phyloP scores from a whole-genome alignment of 345 rosid species.

The Nasturtium officinale region DNA sequence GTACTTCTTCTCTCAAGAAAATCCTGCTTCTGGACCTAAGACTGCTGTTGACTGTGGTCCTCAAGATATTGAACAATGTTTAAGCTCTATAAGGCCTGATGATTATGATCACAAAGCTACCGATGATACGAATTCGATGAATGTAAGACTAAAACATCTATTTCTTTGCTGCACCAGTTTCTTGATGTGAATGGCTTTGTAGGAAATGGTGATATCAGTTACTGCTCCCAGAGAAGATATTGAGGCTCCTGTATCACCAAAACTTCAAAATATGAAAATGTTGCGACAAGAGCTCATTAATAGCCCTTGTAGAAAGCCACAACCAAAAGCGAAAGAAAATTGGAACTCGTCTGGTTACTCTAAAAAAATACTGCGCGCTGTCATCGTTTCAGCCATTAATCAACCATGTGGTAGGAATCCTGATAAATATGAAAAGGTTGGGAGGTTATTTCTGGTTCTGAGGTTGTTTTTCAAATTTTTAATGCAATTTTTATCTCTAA shows the following conservation, averaged over 20 bases:
- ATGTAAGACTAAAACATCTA: constrained; percentile 29
- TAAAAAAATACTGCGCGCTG: constrained; percentile 30
- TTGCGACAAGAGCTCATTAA: constrained; percentile 27
- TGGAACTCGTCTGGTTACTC: constrained; percentile 27
- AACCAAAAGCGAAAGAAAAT: constrained; percentile 6
- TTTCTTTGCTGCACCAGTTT: constrained; percentile 6
- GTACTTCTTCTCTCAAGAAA: constrained; percentile 17
- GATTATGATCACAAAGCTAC: constrained; percentile 9
- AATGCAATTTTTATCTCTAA: constrained; percentile 19
- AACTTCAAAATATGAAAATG: constrained; percentile 11
- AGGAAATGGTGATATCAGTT: constrained; percentile 31
- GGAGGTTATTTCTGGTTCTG: constrained; percentile 21
- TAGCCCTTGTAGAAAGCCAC: constrained; percentile 27
- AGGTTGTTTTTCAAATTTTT: constrained; percentile 6
- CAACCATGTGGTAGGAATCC: constrained; percentile 27
- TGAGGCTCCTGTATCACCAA: constrained; percentile 30
- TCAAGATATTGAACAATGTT: constrained; percentile 14
- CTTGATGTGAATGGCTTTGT: constrained; percentile 13
- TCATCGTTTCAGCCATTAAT: constrained; percentile 29
- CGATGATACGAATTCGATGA: background rate
- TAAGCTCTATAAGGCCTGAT: background rate
- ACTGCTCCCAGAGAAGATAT: constrained; percentile 21
- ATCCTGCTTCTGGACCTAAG: constrained; percentile 15
- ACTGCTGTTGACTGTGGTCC: constrained; percentile 23
- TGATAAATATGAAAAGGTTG: constrained; percentile 43